Evolutionary conservation across 768 basidiomycete species (phyloP).

Genomic region (Amanita pallidorosea): DNA sequence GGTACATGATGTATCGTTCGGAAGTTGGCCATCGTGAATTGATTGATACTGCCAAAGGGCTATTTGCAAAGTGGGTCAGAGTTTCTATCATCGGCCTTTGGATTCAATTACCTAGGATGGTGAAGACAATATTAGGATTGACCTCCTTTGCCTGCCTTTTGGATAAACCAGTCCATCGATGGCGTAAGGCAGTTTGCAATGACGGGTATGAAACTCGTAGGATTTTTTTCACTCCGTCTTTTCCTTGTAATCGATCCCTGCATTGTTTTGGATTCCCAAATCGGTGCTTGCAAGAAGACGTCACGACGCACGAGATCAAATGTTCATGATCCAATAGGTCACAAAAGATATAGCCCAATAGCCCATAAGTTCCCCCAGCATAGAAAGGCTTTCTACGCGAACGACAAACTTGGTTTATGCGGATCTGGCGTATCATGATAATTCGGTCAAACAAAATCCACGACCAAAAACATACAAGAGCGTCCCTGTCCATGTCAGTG

Average conservation of each 20-base stretch:
- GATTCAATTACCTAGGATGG: constrained; percentile 48
- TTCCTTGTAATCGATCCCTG: constrained; percentile 55
- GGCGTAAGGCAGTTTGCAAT: constrained; percentile 48
- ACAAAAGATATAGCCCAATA: constrained; percentile 90
- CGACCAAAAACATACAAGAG: constrained; percentile 44
- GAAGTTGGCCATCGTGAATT: constrained; percentile 43
- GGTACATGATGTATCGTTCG: constrained; percentile 33
- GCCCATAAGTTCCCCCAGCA: constrained; percentile 84
- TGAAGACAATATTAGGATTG: constrained; percentile 65
- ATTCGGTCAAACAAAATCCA: constrained; percentile 3
- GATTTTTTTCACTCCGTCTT: constrained; percentile 47
- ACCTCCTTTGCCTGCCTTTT: constrained; percentile 74
- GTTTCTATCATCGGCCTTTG: constrained; percentile 1
- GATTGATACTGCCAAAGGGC: constrained; percentile 81
- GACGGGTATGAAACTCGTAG: constrained; percentile 58
- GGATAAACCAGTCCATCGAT: constrained; percentile 61
- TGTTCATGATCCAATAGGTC: constrained; percentile 85
- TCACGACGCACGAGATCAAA: constrained; percentile 61
- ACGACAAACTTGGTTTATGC: constrained; percentile 73
- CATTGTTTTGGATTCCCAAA: constrained; percentile 6
- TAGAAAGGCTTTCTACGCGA: constrained; percentile 72
- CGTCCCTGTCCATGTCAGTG: constrained; percentile 65
- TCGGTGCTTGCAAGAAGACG: not conserved
- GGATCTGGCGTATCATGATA: constrained; percentile 36
- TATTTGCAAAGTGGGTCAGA: constrained; percentile 17